Conservation (phyloP, 805 yeast species). For the Saccharomycopsis sp. region DNA sequence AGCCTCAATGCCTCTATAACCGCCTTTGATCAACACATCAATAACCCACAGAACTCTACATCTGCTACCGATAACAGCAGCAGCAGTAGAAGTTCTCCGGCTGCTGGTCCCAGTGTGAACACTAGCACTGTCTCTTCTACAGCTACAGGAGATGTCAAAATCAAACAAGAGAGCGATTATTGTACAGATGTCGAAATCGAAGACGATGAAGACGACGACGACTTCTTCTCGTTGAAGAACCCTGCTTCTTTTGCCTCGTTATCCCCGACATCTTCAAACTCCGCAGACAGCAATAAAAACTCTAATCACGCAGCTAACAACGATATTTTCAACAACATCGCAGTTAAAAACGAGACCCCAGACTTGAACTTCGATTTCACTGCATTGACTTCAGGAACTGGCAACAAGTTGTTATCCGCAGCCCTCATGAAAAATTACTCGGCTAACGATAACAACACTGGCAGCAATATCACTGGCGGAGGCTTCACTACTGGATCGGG, state of each 20-base stretch:
- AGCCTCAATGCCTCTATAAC: slow-evolving; percentile 26
- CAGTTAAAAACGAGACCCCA: not conserved
- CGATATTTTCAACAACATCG: not conserved
- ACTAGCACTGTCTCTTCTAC: not conserved
- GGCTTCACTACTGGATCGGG: not conserved
- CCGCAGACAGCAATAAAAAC: too few relatives aligned
- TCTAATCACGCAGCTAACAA: not conserved
- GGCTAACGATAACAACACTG: not conserved
- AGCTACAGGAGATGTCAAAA: not conserved
- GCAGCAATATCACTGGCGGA: not conserved
- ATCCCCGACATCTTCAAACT: slow-evolving; percentile 1
- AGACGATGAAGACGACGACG: not conserved
- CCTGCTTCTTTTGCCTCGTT: not conserved
- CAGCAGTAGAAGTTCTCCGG: not conserved
- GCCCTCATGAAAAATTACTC: not conserved
- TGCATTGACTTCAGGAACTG: not conserved
- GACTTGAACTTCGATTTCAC: not conserved
- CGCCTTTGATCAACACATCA: slow-evolving; percentile 32
- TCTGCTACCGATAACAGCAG: slow-evolving; percentile 2
- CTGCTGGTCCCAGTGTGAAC: not conserved
- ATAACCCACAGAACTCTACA: not conserved
- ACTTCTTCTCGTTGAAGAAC: not conserved
- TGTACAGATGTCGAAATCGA: not conserved
- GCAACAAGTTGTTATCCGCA: not conserved
- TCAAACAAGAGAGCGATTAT: not conserved